Conservation (phyloP, 345 rosid species). For the Litchi chinensis region DNA sequence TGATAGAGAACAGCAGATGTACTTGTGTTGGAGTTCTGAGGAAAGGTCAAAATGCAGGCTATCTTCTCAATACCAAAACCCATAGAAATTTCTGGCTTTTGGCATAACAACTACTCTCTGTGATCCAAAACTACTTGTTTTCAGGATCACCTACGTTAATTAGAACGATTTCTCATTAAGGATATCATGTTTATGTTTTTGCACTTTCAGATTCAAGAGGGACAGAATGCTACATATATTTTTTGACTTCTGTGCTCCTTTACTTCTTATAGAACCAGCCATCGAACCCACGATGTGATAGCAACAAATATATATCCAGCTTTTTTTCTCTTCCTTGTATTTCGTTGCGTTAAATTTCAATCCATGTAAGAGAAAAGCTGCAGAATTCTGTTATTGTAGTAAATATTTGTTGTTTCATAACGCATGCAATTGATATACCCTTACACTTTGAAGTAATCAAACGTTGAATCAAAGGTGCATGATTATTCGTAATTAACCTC, state of each 20-base stretch:
- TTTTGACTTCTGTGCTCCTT: background rate
- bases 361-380: background rate
- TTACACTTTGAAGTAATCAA: too few species aligned
- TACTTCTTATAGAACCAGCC: background rate
- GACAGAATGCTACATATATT: background rate
- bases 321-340: background rate
- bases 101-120: slow-evolving; percentile 41
- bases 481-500: too few species aligned
- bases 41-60: slow-evolving; percentile 84
- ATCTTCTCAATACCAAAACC: slow-evolving; percentile 83
- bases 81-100: slow-evolving; percentile 90
- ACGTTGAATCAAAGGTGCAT: too few species aligned
- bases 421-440: too few species aligned
- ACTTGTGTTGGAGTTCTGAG: slow-evolving; percentile 82
- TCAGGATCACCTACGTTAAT: background rate
- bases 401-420: too few species aligned
- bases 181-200: background rate
- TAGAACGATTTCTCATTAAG: background rate
- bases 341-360: background rate
- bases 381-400: too few species aligned
- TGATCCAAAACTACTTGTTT: background rate
- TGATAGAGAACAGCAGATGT: slow-evolving; percentile 81
- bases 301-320: background rate
- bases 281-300: background rate
- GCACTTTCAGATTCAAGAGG: background rate